A percentile compares a stretch with the other conserved stretches of the same genome.
Evolutionary conservation across 495 filamentous ascomycete genomes (phyloP).

Genomic region (Aspergillus nanangensis): DNA sequence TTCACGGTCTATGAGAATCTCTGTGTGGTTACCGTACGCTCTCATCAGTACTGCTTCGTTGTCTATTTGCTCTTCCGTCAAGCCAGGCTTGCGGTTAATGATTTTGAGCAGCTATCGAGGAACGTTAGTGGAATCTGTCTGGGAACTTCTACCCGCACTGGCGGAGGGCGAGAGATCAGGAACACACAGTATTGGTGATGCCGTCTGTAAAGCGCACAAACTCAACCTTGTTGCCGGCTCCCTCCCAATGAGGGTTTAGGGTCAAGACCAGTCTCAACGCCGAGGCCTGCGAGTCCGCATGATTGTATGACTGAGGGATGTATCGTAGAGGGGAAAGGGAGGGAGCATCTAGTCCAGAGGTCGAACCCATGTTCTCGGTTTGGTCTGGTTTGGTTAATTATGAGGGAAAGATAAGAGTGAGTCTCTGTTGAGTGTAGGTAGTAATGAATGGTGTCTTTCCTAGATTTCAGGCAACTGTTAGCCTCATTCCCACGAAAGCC

Average conservation of each 20-base stretch:
- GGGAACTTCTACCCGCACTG: too few species aligned
- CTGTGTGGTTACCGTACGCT: conserved; percentile 91
- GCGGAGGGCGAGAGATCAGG: too few species aligned
- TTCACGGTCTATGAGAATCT: conserved; percentile 93
- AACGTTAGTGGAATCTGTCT: too few species aligned
- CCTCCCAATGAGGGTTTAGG: conserved; percentile 79
- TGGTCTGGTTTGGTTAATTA: too few species aligned
- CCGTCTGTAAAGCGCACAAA: conserved; percentile 93
- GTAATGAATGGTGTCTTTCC: neutral
- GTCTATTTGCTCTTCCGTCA: conserved; percentile 74
- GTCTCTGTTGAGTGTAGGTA: neutral
- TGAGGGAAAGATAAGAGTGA: conserved; percentile 1
- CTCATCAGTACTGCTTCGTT: conserved; percentile 84
- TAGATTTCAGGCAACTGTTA: too few species aligned
- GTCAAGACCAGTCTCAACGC: conserved; percentile 74
- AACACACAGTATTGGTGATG: conserved; percentile 89
- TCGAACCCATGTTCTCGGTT: conserved; percentile 25
- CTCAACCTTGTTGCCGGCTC: conserved; percentile 69
- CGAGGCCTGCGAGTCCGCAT: conserved; percentile 67
- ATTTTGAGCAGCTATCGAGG: conserved; percentile 69
- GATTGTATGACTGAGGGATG: conserved; percentile 74
- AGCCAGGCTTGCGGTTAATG: conserved; percentile 72
- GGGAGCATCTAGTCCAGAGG: conserved; percentile 10
- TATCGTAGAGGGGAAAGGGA: conserved; percentile 35
- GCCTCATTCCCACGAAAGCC: too few species aligned